Evolutionary conservation across 176 grass and related monocot genomes (phyloP).

Genomic region (Leersia perrieri): DNA sequence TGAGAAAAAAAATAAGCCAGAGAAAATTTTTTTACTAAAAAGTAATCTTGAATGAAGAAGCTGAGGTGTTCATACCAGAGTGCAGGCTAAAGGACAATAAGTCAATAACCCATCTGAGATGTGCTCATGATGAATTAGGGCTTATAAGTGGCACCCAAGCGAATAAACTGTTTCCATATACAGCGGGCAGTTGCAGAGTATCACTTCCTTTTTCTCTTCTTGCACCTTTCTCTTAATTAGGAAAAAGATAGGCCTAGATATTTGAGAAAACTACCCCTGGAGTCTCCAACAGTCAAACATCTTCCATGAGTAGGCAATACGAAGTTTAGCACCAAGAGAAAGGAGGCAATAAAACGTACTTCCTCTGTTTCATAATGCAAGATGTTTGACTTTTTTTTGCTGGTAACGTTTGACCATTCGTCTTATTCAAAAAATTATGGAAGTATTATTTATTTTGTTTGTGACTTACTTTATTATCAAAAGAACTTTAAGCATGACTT

Average conservation of each 20-base stretch:
- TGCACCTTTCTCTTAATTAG: conserved; percentile 13
- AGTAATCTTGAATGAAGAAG: background rate
- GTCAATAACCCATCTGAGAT: background rate
- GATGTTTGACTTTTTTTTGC: too few species aligned
- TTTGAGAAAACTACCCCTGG: background rate
- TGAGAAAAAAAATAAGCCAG: background rate
- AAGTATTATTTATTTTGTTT: too few species aligned
- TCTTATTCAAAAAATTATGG: too few species aligned
- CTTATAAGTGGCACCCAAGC: background rate
- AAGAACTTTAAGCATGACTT: too few species aligned
- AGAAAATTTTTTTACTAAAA: too few species aligned
- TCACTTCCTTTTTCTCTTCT: conserved; percentile 11
- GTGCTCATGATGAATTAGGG: background rate
- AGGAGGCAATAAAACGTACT: background rate
- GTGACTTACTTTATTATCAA: too few species aligned
- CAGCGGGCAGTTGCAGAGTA: background rate
- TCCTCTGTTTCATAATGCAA: too few species aligned
- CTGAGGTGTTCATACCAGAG: background rate
- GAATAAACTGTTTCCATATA: conserved; percentile 8
- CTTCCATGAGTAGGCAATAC: conserved; percentile 12
- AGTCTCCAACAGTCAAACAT: background rate
- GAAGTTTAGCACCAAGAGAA: conserved; percentile 7
- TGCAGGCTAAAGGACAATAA: background rate
- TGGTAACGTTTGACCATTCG: too few species aligned
- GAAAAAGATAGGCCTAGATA: background rate